A percentile compares a stretch with the other conserved stretches of the same genome.
Conservation (phyloP, 352 stramenopile species). For the Phytophthora capsici region DNA sequence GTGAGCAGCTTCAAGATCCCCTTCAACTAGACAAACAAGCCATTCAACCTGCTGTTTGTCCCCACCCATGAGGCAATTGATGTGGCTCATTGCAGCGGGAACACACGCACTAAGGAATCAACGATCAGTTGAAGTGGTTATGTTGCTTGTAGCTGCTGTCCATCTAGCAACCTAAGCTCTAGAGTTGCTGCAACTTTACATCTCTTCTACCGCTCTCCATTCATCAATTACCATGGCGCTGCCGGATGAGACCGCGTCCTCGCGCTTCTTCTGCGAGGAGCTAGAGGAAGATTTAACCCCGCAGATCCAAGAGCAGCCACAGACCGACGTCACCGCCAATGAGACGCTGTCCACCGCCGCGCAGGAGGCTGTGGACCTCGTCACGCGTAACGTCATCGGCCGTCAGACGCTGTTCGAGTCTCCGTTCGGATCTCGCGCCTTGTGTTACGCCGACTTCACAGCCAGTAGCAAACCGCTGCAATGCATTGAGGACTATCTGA, state of each 20-base stretch:
- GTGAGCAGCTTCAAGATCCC: slow-evolving; percentile 8
- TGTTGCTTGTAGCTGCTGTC: too few relatives aligned
- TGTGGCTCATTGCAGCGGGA: not conserved
- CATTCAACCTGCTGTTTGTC: not conserved
- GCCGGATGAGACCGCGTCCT: slow-evolving; percentile 30
- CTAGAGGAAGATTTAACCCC: slow-evolving; percentile 67
- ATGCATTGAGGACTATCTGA: slow-evolving; percentile 93
- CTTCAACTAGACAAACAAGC: not conserved
- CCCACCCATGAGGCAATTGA: slow-evolving; percentile 11
- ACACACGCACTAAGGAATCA: slow-evolving; percentile 5
- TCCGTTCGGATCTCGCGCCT: slow-evolving; percentile 71
- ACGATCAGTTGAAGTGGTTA: too few relatives aligned
- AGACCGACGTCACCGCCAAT: not conserved
- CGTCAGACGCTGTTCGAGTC: slow-evolving; percentile 54
- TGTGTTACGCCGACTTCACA: slow-evolving; percentile 97
- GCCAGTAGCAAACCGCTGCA: slow-evolving; percentile 89
- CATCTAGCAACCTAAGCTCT: too few relatives aligned
- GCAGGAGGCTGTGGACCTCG: slow-evolving; percentile 40
- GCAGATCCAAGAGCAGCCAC: slow-evolving; percentile 38
- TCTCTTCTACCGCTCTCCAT: slow-evolving; percentile 4
- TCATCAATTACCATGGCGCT: slow-evolving; percentile 17
- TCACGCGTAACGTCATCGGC: slow-evolving; percentile 59
- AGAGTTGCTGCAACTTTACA: too few relatives aligned
- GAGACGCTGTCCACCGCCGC: slow-evolving; percentile 15
- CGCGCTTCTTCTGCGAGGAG: slow-evolving; percentile 85